phyloP scores from a whole-genome alignment of 2,329 filamentous ascomycete genomes.

The Penicillium sp. region DNA sequence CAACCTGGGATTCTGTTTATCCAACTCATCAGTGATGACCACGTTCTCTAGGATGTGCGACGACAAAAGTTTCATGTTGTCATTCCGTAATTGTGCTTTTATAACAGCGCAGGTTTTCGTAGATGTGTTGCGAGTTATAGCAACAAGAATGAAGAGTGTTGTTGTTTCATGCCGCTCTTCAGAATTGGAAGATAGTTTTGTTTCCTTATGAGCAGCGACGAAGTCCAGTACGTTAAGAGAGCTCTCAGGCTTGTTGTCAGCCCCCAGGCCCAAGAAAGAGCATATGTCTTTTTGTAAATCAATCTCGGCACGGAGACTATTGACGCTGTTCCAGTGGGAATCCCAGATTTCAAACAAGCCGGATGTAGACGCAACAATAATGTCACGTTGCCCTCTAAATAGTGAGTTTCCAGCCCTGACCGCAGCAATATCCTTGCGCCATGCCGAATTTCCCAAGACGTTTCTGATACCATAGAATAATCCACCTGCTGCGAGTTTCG shows the following conservation, averaged over 20 bases:
- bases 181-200: slow-evolving; percentile 33
- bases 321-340: slow-evolving; percentile 80
- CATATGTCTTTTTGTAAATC: slow-evolving; percentile 58
- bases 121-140: slow-evolving; percentile 32
- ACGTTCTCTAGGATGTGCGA: slow-evolving; percentile 66
- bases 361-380: slow-evolving; percentile 73
- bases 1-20: slow-evolving; percentile 57
- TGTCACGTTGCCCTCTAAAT: slow-evolving; percentile 76
- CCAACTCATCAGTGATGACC: slow-evolving; percentile 46
- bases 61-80: slow-evolving; percentile 56
- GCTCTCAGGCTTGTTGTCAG: slow-evolving; percentile 50
- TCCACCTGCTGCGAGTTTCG: slow-evolving; percentile 55
- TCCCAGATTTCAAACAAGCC: slow-evolving; percentile 83
- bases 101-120: slow-evolving; percentile 67
- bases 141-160: slow-evolving; percentile 57
- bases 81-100: slow-evolving; percentile 61
- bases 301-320: slow-evolving; percentile 67
- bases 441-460: slow-evolving; percentile 65
- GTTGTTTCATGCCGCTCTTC: slow-evolving; percentile 37
- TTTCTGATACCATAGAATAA: slow-evolving; percentile 79
- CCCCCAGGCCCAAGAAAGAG: slow-evolving; percentile 4
- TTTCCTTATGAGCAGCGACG: slow-evolving; percentile 49
- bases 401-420: slow-evolving; percentile 69
- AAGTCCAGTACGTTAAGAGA: slow-evolving; percentile 74
- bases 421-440: slow-evolving; percentile 74